phyloP scores from a whole-genome alignment of 495 filamentous ascomycete genomes.

The Penicillium paxilli region DNA sequence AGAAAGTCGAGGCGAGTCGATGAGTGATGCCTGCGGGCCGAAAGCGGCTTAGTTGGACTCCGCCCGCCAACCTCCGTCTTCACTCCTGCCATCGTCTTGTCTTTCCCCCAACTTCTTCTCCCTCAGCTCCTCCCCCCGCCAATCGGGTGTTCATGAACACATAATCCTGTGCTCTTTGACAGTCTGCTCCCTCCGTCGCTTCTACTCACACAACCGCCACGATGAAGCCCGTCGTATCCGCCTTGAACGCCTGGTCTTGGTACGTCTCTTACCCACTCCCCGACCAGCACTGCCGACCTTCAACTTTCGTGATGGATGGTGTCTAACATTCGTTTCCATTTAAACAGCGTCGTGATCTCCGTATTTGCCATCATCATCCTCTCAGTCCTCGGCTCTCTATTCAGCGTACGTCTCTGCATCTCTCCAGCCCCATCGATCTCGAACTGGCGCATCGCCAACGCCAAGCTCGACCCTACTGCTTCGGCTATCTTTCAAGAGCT shows the following conservation, averaged over 20 bases:
- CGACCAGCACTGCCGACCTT: neutral
- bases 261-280: constrained; percentile 37
- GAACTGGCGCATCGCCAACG: constrained; percentile 10
- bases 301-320: neutral
- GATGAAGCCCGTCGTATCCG: constrained; percentile 91
- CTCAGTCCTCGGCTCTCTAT: constrained; percentile 77
- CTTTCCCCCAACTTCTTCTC: constrained; percentile 13
- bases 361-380: constrained; percentile 87
- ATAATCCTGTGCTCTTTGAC: neutral
- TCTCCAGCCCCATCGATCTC: neutral
- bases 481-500: neutral
- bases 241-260: constrained; percentile 94
- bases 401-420: constrained; percentile 56
- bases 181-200: neutral
- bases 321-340: constrained; percentile 12
- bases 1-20: neutral
- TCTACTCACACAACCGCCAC: constrained; percentile 32
- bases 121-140: neutral
- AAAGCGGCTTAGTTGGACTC: constrained; percentile 39
- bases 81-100: constrained; percentile 10
- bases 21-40: constrained; percentile 9
- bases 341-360: constrained; percentile 77
- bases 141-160: neutral
- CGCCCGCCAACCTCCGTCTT: constrained; percentile 33
- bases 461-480: too few relatives aligned